These are phyloP conservation scores for Streptanthus diversifolius DNA, from an alignment of 345 rosid genomes.

Conservation along the genomic window DNA sequence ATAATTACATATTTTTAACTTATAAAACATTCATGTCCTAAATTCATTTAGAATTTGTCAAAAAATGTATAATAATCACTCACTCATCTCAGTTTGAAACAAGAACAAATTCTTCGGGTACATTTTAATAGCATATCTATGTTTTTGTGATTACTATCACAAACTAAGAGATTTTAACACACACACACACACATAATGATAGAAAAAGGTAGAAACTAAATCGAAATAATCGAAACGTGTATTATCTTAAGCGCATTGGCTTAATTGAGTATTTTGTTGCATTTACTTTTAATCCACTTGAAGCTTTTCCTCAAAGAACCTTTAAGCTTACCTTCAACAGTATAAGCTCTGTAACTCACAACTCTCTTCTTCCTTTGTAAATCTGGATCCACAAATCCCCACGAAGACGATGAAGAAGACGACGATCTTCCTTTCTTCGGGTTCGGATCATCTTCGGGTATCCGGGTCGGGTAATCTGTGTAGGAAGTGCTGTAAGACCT, in stretches of 20 bases:
- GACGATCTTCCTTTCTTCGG: constrained; percentile 52
- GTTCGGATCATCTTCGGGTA: constrained; percentile 34
- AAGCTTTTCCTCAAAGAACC: constrained; percentile 64
- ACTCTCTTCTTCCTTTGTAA: constrained; percentile 70
- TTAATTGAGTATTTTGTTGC: constrained; percentile 37
- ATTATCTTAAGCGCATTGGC: background rate
- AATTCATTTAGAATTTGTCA: background rate
- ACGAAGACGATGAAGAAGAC: constrained; percentile 44
- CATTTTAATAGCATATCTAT: background rate
- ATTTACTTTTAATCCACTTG: constrained; percentile 61
- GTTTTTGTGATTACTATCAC: background rate
- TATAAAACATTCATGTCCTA: background rate
- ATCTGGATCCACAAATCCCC: constrained; percentile 66
- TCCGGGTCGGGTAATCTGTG: constrained; percentile 33
- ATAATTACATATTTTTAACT: background rate
- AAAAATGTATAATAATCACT: background rate
- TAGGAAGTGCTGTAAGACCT: constrained; percentile 59
- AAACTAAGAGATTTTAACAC: background rate
- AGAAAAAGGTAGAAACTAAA: background rate
- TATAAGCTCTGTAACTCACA: constrained; percentile 60
- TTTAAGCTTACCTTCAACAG: constrained; percentile 71
- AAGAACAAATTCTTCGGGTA: background rate
- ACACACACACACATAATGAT: background rate
- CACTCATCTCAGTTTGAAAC: background rate
- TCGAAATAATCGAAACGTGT: background rate